phyloP scores from a whole-genome alignment of 2,329 filamentous ascomycete genomes.

The Talaromyces marneffei region DNA sequence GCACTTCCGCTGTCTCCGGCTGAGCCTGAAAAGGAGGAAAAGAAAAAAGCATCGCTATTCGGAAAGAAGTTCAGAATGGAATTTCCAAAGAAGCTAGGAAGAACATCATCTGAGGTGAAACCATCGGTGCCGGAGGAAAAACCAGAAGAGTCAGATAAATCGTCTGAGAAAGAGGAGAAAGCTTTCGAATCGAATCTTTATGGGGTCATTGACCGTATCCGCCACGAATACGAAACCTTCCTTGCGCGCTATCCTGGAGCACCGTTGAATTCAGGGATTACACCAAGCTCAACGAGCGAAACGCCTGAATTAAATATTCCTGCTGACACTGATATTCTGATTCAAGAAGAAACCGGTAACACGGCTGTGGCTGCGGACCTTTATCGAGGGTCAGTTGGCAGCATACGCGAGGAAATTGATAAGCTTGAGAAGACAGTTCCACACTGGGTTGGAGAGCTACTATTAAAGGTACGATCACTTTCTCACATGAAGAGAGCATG shows the following conservation, averaged over 20 bases:
- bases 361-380: conserved; percentile 69
- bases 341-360: conserved; percentile 60
- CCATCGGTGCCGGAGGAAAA: conserved; percentile 71
- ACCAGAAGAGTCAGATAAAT: conserved; percentile 48
- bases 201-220: conserved; percentile 42
- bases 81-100: conserved; percentile 71
- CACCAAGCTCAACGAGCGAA: conserved; percentile 40
- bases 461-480: conserved; percentile 55
- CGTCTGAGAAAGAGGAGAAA: conserved; percentile 47
- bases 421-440: conserved; percentile 79
- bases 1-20: conserved; percentile 47
- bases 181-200: conserved; percentile 42
- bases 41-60: conserved; percentile 60
- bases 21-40: conserved; percentile 57
- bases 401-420: conserved; percentile 70
- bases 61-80: conserved; percentile 78
- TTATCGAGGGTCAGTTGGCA: conserved; percentile 81
- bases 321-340: conserved; percentile 53
- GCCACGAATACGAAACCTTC: conserved; percentile 42
- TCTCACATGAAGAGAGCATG: neutral
- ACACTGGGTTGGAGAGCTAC: conserved; percentile 84
- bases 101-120: conserved; percentile 63
- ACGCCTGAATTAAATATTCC: conserved; percentile 42
- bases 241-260: conserved; percentile 34
- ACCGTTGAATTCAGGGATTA: conserved; percentile 35